These are phyloP conservation scores for Candida succiphila DNA, from an alignment of 805 yeast genomes.

Conservation along the genomic window DNA sequence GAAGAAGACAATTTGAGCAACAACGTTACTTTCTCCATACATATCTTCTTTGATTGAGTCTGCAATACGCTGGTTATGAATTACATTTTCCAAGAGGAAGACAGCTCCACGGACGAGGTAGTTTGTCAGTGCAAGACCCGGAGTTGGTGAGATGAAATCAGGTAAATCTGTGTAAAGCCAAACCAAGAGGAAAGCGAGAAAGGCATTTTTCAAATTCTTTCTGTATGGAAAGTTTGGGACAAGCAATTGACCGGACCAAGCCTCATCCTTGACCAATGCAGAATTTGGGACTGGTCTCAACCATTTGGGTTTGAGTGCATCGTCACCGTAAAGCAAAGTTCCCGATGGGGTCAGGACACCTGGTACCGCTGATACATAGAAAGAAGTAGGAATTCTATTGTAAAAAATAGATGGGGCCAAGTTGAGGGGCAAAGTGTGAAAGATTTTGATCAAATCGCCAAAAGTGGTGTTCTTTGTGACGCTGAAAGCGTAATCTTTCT, in stretches of 20 bases:
- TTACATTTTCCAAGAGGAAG: constrained; percentile 16
- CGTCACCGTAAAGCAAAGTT: constrained; percentile 55
- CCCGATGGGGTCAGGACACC: constrained; percentile 84
- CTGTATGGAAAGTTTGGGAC: constrained; percentile 60
- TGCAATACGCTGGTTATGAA: constrained; percentile 35
- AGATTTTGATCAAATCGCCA: constrained; percentile 48
- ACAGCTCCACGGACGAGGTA: constrained; percentile 29
- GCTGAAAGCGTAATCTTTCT: constrained; percentile 84
- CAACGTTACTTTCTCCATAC: constrained; percentile 24
- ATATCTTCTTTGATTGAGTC: constrained; percentile 39
- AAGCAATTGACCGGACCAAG: constrained; percentile 88
- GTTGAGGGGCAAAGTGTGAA: constrained; percentile 58
- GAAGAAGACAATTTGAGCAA: constrained; percentile 62
- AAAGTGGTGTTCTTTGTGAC: constrained; percentile 53
- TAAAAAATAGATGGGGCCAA: constrained; percentile 77
- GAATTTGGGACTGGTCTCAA: constrained; percentile 38
- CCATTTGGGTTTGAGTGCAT: constrained; percentile 41
- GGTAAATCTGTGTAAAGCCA: constrained; percentile 97
- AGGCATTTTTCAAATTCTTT: constrained; percentile 27
- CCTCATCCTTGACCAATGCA: constrained; percentile 40
- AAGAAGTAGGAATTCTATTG: constrained; percentile 52
- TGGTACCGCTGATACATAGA: constrained; percentile 52
- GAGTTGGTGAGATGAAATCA: constrained; percentile 81
- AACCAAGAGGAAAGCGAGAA: constrained; percentile 30
- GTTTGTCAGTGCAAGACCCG: constrained; percentile 75